phyloP scores from a whole-genome alignment of 768 basidiomycete species.

The Dacryopinax spathularia region DNA sequence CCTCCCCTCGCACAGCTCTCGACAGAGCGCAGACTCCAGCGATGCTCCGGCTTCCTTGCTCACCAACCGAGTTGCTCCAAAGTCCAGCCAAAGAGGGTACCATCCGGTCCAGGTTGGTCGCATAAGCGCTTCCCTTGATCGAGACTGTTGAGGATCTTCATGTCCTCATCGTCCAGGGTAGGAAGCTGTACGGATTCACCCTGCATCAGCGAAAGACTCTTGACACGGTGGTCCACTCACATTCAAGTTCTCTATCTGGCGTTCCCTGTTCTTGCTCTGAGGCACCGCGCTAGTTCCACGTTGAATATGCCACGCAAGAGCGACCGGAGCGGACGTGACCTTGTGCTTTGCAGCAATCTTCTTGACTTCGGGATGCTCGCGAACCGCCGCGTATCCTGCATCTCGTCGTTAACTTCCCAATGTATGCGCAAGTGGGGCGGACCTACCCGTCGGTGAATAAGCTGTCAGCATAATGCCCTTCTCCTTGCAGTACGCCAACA shows the following conservation, averaged over 20 bases:
- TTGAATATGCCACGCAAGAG: constrained; percentile 39
- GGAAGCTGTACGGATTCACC: constrained; percentile 19
- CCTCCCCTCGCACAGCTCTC: too few species aligned
- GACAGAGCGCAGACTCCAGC: too few species aligned
- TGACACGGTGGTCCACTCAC: constrained; percentile 20
- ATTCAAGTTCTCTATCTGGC: constrained; percentile 38
- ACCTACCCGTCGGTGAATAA: constrained; percentile 35
- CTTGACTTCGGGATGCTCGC: constrained; percentile 32
- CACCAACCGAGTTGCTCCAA: constrained; percentile 31
- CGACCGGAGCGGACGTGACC: constrained; percentile 34
- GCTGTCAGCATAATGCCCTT: constrained; percentile 39
- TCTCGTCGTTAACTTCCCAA: background rate
- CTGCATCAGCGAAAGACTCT: constrained; percentile 2
- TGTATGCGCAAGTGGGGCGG: background rate
- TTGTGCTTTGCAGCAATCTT: constrained; percentile 36
- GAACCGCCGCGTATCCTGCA: constrained; percentile 32
- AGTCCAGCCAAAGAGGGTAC: constrained; percentile 27
- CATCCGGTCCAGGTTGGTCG: constrained; percentile 21
- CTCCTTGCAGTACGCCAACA: constrained; percentile 34
- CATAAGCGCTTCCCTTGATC: constrained; percentile 25
- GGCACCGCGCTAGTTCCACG: constrained; percentile 34
- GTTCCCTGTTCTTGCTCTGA: constrained; percentile 34
- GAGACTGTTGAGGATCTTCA: constrained; percentile 22
- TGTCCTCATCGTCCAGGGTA: constrained; percentile 23
- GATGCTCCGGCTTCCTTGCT: background rate